phyloP scores from a whole-genome alignment of 2,329 filamentous ascomycete species.

The Penicillium sp. region DNA sequence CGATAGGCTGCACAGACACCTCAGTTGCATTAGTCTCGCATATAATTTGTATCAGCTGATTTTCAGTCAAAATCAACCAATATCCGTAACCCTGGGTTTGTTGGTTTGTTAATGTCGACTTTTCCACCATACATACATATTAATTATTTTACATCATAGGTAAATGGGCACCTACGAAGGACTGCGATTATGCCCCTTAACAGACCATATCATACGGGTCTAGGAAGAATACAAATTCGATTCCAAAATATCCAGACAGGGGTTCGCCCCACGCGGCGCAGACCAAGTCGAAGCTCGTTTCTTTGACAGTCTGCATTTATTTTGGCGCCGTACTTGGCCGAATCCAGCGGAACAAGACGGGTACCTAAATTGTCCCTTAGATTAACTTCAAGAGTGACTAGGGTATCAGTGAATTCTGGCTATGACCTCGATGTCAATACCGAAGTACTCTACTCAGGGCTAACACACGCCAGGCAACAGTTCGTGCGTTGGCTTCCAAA shows the following conservation, averaged over 20 bases:
- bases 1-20: slow-evolving; percentile 10
- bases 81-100: not conserved
- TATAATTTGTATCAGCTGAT: slow-evolving; percentile 23
- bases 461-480: no score
- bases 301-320: not conserved
- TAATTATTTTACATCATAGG: no score
- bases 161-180: not conserved
- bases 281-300: not conserved
- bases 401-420: not conserved
- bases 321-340: not conserved
- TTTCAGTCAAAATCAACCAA: slow-evolving; percentile 5
- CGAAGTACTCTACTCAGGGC: not conserved
- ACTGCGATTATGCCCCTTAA: no score
- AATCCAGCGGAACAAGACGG: not conserved
- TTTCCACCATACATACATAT: not conserved
- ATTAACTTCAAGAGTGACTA: not conserved
- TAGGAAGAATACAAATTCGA: no score
- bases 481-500: not conserved
- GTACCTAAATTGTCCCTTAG: not conserved
- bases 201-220: not conserved
- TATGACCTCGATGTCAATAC: not conserved
- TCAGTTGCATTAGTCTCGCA: slow-evolving; percentile 25
- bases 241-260: not conserved
- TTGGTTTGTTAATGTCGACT: not conserved
- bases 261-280: not conserved